These are phyloP conservation scores for Buxus sempervirens DNA, from an alignment of 164 flowering plant species.

Conservation along the genomic window DNA sequence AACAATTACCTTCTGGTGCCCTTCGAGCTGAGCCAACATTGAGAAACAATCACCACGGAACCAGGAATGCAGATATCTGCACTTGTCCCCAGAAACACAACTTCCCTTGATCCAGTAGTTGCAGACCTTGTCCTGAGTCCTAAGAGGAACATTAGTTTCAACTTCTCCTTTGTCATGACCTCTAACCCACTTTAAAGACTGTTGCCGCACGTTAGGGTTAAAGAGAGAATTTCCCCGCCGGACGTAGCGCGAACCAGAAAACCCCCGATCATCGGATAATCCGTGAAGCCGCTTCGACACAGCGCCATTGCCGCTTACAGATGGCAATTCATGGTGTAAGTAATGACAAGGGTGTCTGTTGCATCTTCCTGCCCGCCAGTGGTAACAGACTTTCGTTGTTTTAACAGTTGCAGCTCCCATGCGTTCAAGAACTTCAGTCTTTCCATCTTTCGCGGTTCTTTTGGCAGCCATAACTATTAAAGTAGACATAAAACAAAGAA, in stretches of 20 bases:
- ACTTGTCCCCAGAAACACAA: constrained; percentile 65
- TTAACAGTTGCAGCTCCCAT: constrained; percentile 18
- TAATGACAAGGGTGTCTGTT: constrained; percentile 48
- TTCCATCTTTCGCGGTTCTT: constrained; percentile 14
- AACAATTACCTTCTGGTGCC: constrained; percentile 71
- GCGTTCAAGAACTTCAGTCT: constrained; percentile 23
- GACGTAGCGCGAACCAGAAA: constrained; percentile 24
- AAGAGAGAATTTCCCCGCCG: constrained; percentile 27
- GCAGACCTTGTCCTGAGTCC: constrained; percentile 53
- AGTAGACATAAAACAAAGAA: neutral
- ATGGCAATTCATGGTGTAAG: constrained; percentile 52
- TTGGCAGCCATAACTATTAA: constrained; percentile 31
- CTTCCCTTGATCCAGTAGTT: constrained; percentile 66
- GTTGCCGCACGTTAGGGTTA: constrained; percentile 7
- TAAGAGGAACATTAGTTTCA: constrained; percentile 21
- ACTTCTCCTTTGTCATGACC: constrained; percentile 16
- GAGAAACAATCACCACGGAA: constrained; percentile 56
- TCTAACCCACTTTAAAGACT: constrained; percentile 52
- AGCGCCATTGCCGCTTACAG: constrained; percentile 21
- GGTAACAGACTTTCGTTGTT: constrained; percentile 55
- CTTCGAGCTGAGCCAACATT: constrained; percentile 68
- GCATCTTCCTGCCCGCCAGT: constrained; percentile 75
- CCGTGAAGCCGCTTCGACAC: constrained; percentile 31
- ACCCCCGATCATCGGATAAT: constrained; percentile 26
- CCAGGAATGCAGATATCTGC: constrained; percentile 77